phyloP scores from a whole-genome alignment of 192 early-diverging fungal species.

The Obelidium mucronatum region DNA sequence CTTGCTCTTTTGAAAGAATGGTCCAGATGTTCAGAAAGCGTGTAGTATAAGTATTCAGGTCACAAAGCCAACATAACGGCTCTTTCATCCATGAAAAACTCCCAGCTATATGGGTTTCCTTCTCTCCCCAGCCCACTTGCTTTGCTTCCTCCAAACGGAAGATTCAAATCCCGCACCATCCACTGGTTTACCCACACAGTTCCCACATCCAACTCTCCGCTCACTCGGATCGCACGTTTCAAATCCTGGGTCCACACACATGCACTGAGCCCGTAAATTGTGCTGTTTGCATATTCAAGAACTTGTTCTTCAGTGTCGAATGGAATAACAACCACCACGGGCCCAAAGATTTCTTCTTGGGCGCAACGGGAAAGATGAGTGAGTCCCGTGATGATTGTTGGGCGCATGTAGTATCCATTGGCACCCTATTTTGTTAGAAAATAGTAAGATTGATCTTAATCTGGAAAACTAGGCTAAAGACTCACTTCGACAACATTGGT shows the following conservation, averaged over 20 bases:
- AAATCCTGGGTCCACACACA: constrained; percentile 77
- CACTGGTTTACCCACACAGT: constrained; percentile 71
- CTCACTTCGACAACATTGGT: too few species aligned
- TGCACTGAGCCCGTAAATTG: constrained; percentile 77
- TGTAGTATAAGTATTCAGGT: too few species aligned
- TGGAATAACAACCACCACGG: constrained; percentile 77
- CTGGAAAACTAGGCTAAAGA: too few species aligned
- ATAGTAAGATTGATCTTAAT: neutral
- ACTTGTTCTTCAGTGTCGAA: constrained; percentile 79
- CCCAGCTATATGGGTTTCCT: constrained; percentile 66
- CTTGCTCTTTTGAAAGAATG: too few species aligned
- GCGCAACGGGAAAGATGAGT: constrained; percentile 37
- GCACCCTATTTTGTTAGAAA: constrained; percentile 47
- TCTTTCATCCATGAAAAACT: constrained; percentile 70
- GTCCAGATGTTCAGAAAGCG: too few species aligned
- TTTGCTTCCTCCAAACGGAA: constrained; percentile 81
- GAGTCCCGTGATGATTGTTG: constrained; percentile 75
- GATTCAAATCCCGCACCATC: constrained; percentile 71
- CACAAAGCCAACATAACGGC: constrained; percentile 6
- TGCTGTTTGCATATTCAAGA: constrained; percentile 72
- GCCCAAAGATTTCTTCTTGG: constrained; percentile 90
- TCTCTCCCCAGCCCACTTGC: constrained; percentile 72
- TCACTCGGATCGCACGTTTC: constrained; percentile 63
- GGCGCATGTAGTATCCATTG: constrained; percentile 80
- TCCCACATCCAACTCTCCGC: constrained; percentile 63